A percentile compares a stretch with the other conserved stretches of the same genome.
These are phyloP conservation scores for Elsinoe australis DNA, from an alignment of 2,329 filamentous ascomycete genomes.

Conservation along the genomic window DNA sequence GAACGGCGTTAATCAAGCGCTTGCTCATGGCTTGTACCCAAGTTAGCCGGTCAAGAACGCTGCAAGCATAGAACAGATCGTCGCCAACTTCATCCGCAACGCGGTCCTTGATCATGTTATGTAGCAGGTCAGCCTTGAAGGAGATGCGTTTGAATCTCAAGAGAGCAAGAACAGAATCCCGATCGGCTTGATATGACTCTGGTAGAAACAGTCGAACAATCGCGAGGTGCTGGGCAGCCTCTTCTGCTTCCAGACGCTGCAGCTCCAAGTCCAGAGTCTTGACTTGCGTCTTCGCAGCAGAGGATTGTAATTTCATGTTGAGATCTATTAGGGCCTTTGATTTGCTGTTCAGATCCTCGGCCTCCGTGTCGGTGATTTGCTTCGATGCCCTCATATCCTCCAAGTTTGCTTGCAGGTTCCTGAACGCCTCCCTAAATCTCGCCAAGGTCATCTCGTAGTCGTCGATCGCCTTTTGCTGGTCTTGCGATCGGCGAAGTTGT, in stretches of 20 bases:
- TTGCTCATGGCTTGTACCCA: conserved; percentile 79
- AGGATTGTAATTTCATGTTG: conserved; percentile 86
- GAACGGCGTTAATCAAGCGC: conserved; percentile 74
- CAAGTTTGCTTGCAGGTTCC: conserved; percentile 73
- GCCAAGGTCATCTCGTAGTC: conserved; percentile 87
- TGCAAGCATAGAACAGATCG: conserved; percentile 69
- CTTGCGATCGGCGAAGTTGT: conserved; percentile 60
- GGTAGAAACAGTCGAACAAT: conserved; percentile 87
- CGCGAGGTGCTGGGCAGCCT: conserved; percentile 77
- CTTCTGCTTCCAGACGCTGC: conserved; percentile 75
- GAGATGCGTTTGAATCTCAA: conserved; percentile 79
- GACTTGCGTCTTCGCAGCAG: conserved; percentile 81
- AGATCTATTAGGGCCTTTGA: conserved; percentile 95
- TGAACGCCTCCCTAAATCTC: conserved; percentile 82
- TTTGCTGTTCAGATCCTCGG: conserved; percentile 78
- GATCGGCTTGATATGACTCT: conserved; percentile 70
- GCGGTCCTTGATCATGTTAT: conserved; percentile 70
- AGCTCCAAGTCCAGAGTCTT: conserved; percentile 92
- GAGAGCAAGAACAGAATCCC: conserved; percentile 79
- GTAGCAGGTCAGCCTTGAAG: conserved; percentile 78
- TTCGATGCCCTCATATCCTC: conserved; percentile 89
- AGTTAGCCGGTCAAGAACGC: conserved; percentile 75
- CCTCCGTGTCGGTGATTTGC: conserved; percentile 85
- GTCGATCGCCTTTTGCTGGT: conserved; percentile 72
- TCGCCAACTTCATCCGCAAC: conserved; percentile 54